phyloP scores from a whole-genome alignment of 2,329 filamentous ascomycete species.

The Blastomyces percursus region DNA sequence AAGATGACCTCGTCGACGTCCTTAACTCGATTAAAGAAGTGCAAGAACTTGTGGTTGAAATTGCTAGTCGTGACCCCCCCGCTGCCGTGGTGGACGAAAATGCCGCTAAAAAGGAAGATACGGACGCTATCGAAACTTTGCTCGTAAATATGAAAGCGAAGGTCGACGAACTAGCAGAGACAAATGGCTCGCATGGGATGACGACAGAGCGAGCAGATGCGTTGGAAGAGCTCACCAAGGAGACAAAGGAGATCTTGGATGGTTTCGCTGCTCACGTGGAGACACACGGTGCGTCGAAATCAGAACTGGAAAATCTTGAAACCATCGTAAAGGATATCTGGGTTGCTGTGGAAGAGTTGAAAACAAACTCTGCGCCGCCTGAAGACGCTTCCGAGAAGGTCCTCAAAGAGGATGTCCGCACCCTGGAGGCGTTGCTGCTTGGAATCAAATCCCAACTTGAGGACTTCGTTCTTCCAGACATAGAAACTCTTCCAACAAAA shows the following conservation, averaged over 20 bases:
- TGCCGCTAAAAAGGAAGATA: slow-evolving; percentile 65
- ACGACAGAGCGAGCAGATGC: slow-evolving; percentile 50
- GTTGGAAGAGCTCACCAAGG: slow-evolving; percentile 57
- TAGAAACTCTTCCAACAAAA: slow-evolving; percentile 61
- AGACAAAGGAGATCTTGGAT: slow-evolving; percentile 63
- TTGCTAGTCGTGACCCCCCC: slow-evolving; percentile 21
- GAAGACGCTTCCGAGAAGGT: slow-evolving; percentile 48
- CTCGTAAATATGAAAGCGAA: slow-evolving; percentile 80
- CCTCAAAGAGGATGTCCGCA: slow-evolving; percentile 71
- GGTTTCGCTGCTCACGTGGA: slow-evolving; percentile 58
- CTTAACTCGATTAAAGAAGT: slow-evolving; percentile 40
- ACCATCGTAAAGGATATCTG: slow-evolving; percentile 69
- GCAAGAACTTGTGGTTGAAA: slow-evolving; percentile 47
- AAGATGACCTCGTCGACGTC: slow-evolving; percentile 37
- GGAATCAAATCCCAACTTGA: slow-evolving; percentile 74
- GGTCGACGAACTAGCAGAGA: slow-evolving; percentile 62
- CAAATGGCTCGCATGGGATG: slow-evolving; percentile 53
- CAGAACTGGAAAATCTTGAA: slow-evolving; percentile 66
- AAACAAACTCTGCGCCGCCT: slow-evolving; percentile 32
- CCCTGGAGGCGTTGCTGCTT: slow-evolving; percentile 68
- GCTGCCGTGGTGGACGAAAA: slow-evolving; percentile 35
- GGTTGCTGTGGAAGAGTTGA: slow-evolving; percentile 61
- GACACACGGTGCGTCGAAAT: slow-evolving; percentile 57
- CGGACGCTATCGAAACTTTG: slow-evolving; percentile 81
- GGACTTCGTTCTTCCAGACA: slow-evolving; percentile 58